Base-by-base conservation (phyloP, 805 yeast genomes). In the Saturnispora mendoncae region DNA sequence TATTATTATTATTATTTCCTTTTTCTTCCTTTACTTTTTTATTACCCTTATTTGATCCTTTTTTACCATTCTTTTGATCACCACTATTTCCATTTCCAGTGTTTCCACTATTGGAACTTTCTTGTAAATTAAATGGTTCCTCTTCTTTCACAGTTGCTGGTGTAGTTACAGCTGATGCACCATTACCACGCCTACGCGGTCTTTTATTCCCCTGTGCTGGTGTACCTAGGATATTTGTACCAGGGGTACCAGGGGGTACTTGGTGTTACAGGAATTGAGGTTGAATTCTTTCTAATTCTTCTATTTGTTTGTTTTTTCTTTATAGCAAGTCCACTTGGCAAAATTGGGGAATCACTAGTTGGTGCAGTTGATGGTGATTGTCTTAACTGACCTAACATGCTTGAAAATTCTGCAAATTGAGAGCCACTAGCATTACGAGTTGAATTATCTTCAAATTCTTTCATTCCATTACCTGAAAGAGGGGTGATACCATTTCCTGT, bases 361-460 rank as follows among this genome's bases (percentile, higher is more conserved):
- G 53, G 54, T 4, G 46, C 42, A 17, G 44, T 39, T 5, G 44
- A 40, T n/a, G 46, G 41, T 15, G 46, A 37, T 31, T 38, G 49
- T 23, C 39, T 41, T 17, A 44, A 37, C 30, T 50, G 50, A 4
- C 50, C 50, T n/a, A 46, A 20, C 49, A 49, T 46, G 33, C 37
- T 43, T 6, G 50, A 45, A 32, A 49, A 49, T 33, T 46, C 49
- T 1, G 49, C 43, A 43, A 47, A 47, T 14, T 47, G 50, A 9
- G 50, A 27, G 4, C 42, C 42, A 28, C n/a, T 28, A 5, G 13
- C 21, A 34, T 33, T 39, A 36, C 38, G 43, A 28, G 9, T 20
- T 14, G 84, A 64, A 58, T 84, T 90, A 67, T 76, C 78, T 57
- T 84, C 94, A 58, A 85, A 84, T 55, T 84, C 94, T 51, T 80